Percentiles rank a stretch among this genome's conserved stretches.
Conservation (phyloP, 805 yeast species). For the Yarrowia keelungensis region DNA sequence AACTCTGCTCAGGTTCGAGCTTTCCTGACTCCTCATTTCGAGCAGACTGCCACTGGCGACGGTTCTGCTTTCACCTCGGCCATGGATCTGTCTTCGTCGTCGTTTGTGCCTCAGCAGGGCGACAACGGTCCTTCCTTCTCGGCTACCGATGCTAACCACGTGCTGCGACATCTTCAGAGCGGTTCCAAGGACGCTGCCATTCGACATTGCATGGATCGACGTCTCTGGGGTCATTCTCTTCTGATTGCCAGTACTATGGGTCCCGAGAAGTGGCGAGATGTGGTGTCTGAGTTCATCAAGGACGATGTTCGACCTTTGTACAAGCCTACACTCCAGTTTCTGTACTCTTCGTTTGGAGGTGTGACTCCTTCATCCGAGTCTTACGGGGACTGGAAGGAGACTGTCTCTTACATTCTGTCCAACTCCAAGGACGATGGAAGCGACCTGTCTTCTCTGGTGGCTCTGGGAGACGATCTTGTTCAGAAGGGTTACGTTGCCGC, state of each 20-base stretch:
- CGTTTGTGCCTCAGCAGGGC: conserved; percentile 40
- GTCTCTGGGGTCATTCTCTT: conserved; percentile 81
- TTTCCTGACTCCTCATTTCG: conserved; percentile 44
- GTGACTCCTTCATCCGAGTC: conserved; percentile 50
- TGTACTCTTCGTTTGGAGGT: conserved; percentile 65
- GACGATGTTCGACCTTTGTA: conserved; percentile 55
- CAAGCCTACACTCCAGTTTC: conserved; percentile 56
- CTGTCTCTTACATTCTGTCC: conserved; percentile 40
- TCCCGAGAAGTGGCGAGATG: conserved; percentile 62
- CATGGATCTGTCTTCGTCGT: conserved; percentile 43
- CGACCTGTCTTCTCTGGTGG: conserved; percentile 44
- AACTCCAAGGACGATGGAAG: conserved; percentile 40
- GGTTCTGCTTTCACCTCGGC: conserved; percentile 24
- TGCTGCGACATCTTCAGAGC: conserved; percentile 53
- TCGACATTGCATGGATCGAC: conserved; percentile 62
- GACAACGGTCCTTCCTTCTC: conserved; percentile 38
- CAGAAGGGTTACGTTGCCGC: conserved; percentile 52
- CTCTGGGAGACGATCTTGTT: conserved; percentile 52
- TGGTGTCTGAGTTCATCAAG: conserved; percentile 64
- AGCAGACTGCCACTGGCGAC: conserved; percentile 41
- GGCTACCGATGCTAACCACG: not conserved
- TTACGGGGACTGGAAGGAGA: conserved; percentile 39
- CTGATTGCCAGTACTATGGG: conserved; percentile 72
- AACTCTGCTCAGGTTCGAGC: conserved; percentile 46
- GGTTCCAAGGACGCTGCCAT: conserved; percentile 77